Percentiles rank a stretch among this genome's conserved stretches.
Evolutionary conservation across 2,329 filamentous ascomycete species (phyloP).

Genomic region (Exophiala alcalophila): DNA sequence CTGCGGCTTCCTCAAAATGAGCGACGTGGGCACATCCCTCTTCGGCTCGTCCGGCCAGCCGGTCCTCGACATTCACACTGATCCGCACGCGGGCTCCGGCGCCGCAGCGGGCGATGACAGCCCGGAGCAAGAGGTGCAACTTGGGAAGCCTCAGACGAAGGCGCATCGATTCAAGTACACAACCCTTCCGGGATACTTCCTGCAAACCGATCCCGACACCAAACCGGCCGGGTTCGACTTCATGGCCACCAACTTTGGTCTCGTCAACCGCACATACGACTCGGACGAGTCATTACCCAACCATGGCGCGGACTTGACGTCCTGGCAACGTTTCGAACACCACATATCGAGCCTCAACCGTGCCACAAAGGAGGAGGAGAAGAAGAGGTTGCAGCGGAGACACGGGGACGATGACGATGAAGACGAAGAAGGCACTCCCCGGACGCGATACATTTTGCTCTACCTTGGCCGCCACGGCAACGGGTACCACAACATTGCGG

Average conservation of each 20-base stretch:
- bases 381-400: no score
- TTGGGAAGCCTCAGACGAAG: background rate
- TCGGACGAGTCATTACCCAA: constrained; percentile 35
- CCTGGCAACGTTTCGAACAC: constrained; percentile 55
- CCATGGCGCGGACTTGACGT: constrained; percentile 39
- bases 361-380: constrained; percentile 29
- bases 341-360: constrained; percentile 50
- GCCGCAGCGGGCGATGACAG: background rate
- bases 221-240: constrained; percentile 49
- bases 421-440: background rate
- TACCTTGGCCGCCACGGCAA: constrained; percentile 62
- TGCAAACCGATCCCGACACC: constrained; percentile 49
- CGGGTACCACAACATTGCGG: constrained; percentile 61
- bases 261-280: constrained; percentile 47
- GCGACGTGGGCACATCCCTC: constrained; percentile 10
- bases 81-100: constrained; percentile 7
- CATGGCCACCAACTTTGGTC: constrained; percentile 44
- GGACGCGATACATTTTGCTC: constrained; percentile 53
- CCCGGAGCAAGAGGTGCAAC: constrained; percentile 1
- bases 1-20: constrained; percentile 35
- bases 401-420: no score
- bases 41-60: constrained; percentile 11
- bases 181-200: constrained; percentile 23
- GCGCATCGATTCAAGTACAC: constrained; percentile 18
- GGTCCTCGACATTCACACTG: constrained; percentile 20